Evolutionary conservation across 176 grass and related monocot species (phyloP).

Genomic region (Zoysia pacifica): DNA sequence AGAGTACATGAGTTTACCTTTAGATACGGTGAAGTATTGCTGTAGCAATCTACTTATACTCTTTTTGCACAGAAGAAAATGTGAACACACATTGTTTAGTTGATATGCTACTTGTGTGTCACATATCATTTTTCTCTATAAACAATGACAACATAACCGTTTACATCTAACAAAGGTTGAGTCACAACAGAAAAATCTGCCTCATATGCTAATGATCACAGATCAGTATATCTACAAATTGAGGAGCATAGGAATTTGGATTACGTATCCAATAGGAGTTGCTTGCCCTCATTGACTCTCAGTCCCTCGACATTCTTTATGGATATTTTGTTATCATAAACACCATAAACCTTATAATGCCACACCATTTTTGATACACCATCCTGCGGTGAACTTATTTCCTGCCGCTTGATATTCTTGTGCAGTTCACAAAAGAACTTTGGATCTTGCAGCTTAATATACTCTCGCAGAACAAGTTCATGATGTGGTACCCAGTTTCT

Average conservation of each 20-base stretch:
- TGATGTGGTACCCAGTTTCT: conserved; percentile 87
- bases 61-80: not conserved
- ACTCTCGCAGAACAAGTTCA: conserved; percentile 74
- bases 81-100: conserved; percentile 5
- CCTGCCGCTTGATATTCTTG: conserved; percentile 66
- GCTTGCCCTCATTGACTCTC: conserved; percentile 20
- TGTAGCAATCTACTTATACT: conserved; percentile 13
- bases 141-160: not conserved
- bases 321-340: conserved; percentile 61
- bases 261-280: conserved; percentile 59
- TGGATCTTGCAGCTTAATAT: conserved; percentile 92
- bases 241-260: conserved; percentile 17
- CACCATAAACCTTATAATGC: conserved; percentile 82
- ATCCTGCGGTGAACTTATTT: conserved; percentile 81
- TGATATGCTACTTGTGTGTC: not conserved
- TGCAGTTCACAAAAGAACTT: conserved; percentile 83
- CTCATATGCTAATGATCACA: not conserved
- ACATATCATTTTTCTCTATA: conserved; percentile 25
- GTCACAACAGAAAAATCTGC: conserved; percentile 17
- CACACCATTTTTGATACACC: conserved; percentile 72
- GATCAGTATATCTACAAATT: conserved; percentile 27
- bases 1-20: conserved; percentile 33
- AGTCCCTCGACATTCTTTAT: conserved; percentile 33
- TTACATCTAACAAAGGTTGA: conserved; percentile 36
- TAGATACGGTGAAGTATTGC: conserved; percentile 6